Evolutionary conservation across 2,329 filamentous ascomycete species (phyloP).

Genomic region (Penicillium sp.): DNA sequence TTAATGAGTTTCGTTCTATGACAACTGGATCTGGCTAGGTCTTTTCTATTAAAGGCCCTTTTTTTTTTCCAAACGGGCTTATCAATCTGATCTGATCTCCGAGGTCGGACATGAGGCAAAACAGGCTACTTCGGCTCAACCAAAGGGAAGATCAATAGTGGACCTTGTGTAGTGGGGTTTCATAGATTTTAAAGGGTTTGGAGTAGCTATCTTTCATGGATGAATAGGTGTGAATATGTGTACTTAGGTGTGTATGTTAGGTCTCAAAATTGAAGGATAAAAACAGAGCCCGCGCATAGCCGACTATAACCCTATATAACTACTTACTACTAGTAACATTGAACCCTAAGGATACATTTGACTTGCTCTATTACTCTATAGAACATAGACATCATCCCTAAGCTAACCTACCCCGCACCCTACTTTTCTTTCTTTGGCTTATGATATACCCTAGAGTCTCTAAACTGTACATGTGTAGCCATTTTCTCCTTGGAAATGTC

Average conservation of each 20-base stretch:
- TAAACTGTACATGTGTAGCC: too few species aligned
- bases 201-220: too few species aligned
- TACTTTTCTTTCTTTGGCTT: too few species aligned
- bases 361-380: too few species aligned
- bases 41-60: background rate
- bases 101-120: slow-evolving; percentile 20
- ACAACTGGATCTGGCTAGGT: background rate
- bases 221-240: background rate
- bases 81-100: slow-evolving; percentile 29
- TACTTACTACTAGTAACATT: background rate
- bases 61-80: slow-evolving; percentile 16
- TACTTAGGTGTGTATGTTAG: background rate
- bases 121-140: background rate
- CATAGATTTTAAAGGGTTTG: background rate
- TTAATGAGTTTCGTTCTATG: slow-evolving; percentile 8
- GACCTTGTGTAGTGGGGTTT: background rate
- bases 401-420: too few species aligned
- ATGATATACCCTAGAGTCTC: too few species aligned
- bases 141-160: background rate
- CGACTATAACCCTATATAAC: too few species aligned
- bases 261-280: background rate
- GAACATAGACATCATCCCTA: too few species aligned
- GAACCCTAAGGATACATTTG: background rate
- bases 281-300: background rate
- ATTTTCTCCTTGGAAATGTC: too few species aligned